Evolutionary conservation across 2,329 filamentous ascomycete genomes (phyloP).

Genomic region (Orbilia brochopaga): DNA sequence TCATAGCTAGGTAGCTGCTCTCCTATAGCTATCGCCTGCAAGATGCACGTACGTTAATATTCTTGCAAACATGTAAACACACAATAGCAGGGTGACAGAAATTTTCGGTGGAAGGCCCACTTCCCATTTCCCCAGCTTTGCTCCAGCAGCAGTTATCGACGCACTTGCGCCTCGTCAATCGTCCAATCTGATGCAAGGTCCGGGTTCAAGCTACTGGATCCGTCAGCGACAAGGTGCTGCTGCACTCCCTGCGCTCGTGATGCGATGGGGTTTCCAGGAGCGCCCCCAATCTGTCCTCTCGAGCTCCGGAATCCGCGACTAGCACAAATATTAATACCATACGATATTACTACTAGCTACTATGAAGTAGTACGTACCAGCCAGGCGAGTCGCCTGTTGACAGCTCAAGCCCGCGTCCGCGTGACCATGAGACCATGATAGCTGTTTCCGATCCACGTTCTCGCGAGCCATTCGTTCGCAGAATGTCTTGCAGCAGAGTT

Average conservation of each 20-base stretch:
- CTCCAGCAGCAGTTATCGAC: no score
- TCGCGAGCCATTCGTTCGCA: slow-evolving; percentile 35
- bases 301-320: neutral
- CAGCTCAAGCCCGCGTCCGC: slow-evolving; percentile 42
- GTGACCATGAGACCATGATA: slow-evolving; percentile 46
- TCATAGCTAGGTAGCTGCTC: no score
- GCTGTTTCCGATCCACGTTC: slow-evolving; percentile 43
- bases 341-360: no score
- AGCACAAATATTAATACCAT: no score
- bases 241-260: slow-evolving; percentile 25
- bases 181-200: slow-evolving; percentile 41
- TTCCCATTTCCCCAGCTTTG: slow-evolving; percentile 48
- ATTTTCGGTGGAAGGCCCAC: slow-evolving; percentile 5
- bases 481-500: slow-evolving; percentile 16
- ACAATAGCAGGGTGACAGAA: no score
- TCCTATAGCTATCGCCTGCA: no score
- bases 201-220: slow-evolving; percentile 45
- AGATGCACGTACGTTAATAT: no score
- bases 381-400: slow-evolving; percentile 29
- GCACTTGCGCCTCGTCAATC: slow-evolving; percentile 46
- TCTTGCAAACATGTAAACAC: no score
- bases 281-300: slow-evolving; percentile 1
- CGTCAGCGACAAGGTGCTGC: slow-evolving; percentile 12
- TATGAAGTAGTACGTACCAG: no score
- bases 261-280: slow-evolving; percentile 7